phyloP scores from a whole-genome alignment of 345 rosid species.

The Aurinia saxatilis region DNA sequence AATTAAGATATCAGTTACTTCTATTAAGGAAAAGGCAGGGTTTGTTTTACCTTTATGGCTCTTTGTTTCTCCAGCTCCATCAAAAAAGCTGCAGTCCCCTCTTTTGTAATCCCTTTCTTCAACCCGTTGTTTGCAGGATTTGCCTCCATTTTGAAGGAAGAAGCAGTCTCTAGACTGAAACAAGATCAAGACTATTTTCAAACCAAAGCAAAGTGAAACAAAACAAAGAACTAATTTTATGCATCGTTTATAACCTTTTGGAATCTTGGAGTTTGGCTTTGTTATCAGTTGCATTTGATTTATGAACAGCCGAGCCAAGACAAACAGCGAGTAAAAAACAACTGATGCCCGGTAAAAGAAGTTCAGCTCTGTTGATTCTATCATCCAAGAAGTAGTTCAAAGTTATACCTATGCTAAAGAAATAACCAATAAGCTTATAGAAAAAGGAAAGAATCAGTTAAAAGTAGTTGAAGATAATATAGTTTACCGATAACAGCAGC shows the following conservation, averaged over 20 bases:
- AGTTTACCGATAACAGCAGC: slow-evolving; percentile 60
- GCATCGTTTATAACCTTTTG: slow-evolving; percentile 24
- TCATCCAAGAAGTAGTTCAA: slow-evolving; percentile 83
- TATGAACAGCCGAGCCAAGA: slow-evolving; percentile 74
- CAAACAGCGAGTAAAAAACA: slow-evolving; percentile 80
- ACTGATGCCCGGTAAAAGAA: slow-evolving; percentile 74
- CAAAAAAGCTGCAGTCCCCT: slow-evolving; percentile 53
- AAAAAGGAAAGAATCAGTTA: neutral
- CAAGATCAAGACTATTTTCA: too few species aligned
- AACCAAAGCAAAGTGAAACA: slow-evolving; percentile 1
- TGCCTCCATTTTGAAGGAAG: slow-evolving; percentile 25
- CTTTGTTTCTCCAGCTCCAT: slow-evolving; percentile 64
- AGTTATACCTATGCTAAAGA: slow-evolving; percentile 57
- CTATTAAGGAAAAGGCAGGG: neutral
- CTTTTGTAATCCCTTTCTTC: slow-evolving; percentile 32
- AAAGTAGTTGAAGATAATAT: neutral
- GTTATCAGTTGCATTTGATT: slow-evolving; percentile 71
- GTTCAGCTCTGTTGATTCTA: slow-evolving; percentile 56
- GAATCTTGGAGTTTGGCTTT: slow-evolving; percentile 35
- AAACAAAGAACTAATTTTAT: neutral
- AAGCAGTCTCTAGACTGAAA: slow-evolving; percentile 33
- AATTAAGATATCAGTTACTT: neutral
- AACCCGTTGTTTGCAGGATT: too few species aligned
- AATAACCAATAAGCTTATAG: neutral
- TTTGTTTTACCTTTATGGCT: slow-evolving; percentile 55